Evolutionary conservation across 108 stramenopile genomes (phyloP).

Genomic region (Discostella stelligeroides): DNA sequence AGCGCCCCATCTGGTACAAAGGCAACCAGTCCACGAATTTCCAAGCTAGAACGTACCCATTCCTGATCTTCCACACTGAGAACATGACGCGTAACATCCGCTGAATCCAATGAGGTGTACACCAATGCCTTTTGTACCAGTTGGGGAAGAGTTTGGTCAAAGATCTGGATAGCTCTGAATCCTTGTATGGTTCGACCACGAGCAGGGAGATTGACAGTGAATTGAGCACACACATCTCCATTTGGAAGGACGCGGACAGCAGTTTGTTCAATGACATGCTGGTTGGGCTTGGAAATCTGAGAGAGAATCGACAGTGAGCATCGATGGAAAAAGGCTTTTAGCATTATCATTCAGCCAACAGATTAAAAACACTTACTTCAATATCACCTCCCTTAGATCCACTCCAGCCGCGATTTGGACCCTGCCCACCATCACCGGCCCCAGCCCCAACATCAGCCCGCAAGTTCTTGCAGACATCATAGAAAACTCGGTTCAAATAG

Average conservation of each 20-base stretch:
- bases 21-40: slow-evolving; percentile 70
- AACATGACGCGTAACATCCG: slow-evolving; percentile 69
- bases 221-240: slow-evolving; percentile 80
- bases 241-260: slow-evolving; percentile 64
- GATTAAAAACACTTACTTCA: slow-evolving; percentile 43
- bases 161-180: slow-evolving; percentile 76
- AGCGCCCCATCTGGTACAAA: slow-evolving; percentile 90
- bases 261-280: slow-evolving; percentile 90
- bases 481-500: slow-evolving; percentile 77
- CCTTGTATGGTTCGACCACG: slow-evolving; percentile 90
- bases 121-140: slow-evolving; percentile 62
- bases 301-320: background rate
- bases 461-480: slow-evolving; percentile 56
- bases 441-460: slow-evolving; percentile 79
- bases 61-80: slow-evolving; percentile 88
- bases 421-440: slow-evolving; percentile 30
- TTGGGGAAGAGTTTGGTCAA: slow-evolving; percentile 67
- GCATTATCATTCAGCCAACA: no score
- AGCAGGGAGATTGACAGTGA: slow-evolving; percentile 94
- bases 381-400: slow-evolving; percentile 94
- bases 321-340: no score
- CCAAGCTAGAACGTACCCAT: slow-evolving; percentile 72
- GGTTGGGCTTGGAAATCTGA: slow-evolving; percentile 81
- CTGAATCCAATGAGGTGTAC: slow-evolving; percentile 55
- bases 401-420: slow-evolving; percentile 64